Evolutionary conservation across 495 filamentous ascomycete species (phyloP).

Genomic region (Penicillium chermesinum): DNA sequence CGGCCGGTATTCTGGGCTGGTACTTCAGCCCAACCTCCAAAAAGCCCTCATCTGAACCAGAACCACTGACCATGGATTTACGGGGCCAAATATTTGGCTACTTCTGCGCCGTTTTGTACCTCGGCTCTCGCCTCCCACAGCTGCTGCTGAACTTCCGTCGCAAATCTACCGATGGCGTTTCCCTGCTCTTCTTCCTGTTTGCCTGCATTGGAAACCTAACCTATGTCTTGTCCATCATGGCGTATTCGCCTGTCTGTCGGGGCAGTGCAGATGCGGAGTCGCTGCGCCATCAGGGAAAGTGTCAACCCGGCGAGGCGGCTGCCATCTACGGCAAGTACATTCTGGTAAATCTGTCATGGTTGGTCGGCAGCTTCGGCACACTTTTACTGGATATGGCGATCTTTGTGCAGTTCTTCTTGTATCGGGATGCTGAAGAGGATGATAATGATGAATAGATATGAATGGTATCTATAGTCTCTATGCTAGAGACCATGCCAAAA

Average conservation of each 20-base stretch:
- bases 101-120: slow-evolving; percentile 79
- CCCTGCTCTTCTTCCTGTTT: slow-evolving; percentile 91
- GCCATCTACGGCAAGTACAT: slow-evolving; percentile 72
- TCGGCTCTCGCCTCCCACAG: slow-evolving; percentile 83
- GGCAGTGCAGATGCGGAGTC: slow-evolving; percentile 8
- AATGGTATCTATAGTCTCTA: no score
- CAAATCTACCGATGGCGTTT: slow-evolving; percentile 86
- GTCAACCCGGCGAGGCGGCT: slow-evolving; percentile 50
- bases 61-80: slow-evolving; percentile 56
- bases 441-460: slow-evolving; percentile 9
- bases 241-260: slow-evolving; percentile 63
- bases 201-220: slow-evolving; percentile 92
- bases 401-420: slow-evolving; percentile 90
- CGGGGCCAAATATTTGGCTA: slow-evolving; percentile 85
- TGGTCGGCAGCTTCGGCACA: slow-evolving; percentile 85
- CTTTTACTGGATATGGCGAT: slow-evolving; percentile 77
- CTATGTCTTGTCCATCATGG: slow-evolving; percentile 87
- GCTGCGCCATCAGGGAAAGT: slow-evolving; percentile 22
- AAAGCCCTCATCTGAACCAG: slow-evolving; percentile 21
- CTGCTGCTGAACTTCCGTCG: slow-evolving; percentile 83
- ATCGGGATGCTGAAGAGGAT: slow-evolving; percentile 41
- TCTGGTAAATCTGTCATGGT: slow-evolving; percentile 80
- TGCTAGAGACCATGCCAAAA: no score
- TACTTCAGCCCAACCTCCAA: slow-evolving; percentile 52
- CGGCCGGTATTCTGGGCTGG: slow-evolving; percentile 81